phyloP scores from a whole-genome alignment of 2,329 filamentous ascomycete species.

The Clarireedia paspali region DNA sequence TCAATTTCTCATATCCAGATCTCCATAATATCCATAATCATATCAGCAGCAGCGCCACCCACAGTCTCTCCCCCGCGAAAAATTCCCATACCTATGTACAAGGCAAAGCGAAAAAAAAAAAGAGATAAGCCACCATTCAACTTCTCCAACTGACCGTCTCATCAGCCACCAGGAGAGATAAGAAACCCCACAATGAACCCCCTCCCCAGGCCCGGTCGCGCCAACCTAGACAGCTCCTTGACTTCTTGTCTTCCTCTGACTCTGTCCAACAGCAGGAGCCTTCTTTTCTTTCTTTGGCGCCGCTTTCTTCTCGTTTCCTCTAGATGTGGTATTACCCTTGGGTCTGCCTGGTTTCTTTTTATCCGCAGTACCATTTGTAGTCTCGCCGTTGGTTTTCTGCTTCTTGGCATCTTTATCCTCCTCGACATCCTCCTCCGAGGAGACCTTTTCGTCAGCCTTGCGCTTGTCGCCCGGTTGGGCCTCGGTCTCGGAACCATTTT shows the following conservation, averaged over 20 bases:
- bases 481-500: constrained; percentile 1
- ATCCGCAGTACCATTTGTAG: constrained; percentile 7
- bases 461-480: constrained; percentile 22
- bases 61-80: too few relatives aligned
- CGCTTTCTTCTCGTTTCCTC: constrained; percentile 10
- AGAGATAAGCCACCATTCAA: too few relatives aligned
- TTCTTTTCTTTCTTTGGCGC: constrained; percentile 26
- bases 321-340: constrained; percentile 10
- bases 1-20: too few relatives aligned
- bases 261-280: constrained; percentile 19
- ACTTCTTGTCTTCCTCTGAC: constrained; percentile 25
- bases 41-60: too few relatives aligned
- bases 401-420: constrained; percentile 16
- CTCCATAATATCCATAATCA: too few relatives aligned
- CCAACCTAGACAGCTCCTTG: constrained; percentile 14
- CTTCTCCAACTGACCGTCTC: background rate
- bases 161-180: background rate
- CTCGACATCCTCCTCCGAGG: constrained; percentile 15
- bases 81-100: too few relatives aligned
- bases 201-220: background rate
- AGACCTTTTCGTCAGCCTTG: constrained; percentile 22
- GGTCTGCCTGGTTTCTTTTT: constrained; percentile 25
- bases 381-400: constrained; percentile 13
- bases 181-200: background rate
- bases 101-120: too few relatives aligned